These are phyloP conservation scores for Penicillium hesseltinei DNA, from an alignment of 2,329 filamentous ascomycete species.

Conservation along the genomic window DNA sequence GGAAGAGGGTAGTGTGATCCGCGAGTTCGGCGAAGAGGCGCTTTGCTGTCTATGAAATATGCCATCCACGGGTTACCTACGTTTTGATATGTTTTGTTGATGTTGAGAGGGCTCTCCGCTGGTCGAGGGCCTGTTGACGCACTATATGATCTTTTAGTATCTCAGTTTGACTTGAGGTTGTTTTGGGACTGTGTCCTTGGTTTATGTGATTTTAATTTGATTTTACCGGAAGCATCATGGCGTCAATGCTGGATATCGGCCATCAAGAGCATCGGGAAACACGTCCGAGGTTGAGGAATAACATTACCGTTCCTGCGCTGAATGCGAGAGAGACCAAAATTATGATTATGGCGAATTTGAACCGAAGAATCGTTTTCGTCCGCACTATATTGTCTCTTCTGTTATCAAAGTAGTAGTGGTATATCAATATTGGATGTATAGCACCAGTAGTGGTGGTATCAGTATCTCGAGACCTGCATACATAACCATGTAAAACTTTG, in stretches of 20 bases:
- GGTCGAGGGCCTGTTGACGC: neutral
- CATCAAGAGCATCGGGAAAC: neutral
- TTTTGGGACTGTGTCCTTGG: neutral
- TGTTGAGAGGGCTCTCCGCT: neutral
- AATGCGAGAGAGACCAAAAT: neutral
- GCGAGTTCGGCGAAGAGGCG: slow-evolving; percentile 75
- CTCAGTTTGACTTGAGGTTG: neutral
- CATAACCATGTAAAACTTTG: neutral
- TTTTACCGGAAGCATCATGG: neutral
- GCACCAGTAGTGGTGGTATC: neutral
- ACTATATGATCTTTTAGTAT: neutral
- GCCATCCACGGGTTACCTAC: neutral
- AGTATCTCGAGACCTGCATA: neutral
- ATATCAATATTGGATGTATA: neutral
- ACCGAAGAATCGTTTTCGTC: neutral
- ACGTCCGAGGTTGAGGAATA: neutral
- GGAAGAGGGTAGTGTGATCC: slow-evolving; percentile 68
- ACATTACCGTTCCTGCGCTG: neutral
- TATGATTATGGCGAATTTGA: neutral
- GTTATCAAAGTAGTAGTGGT: neutral
- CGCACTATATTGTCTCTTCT: too few relatives aligned
- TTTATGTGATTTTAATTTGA: neutral
- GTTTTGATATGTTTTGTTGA: neutral
- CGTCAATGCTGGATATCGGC: neutral
- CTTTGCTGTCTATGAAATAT: slow-evolving; percentile 64